Base-by-base conservation (phyloP, 345 rosid species). In the Turnera subulata region DNA sequence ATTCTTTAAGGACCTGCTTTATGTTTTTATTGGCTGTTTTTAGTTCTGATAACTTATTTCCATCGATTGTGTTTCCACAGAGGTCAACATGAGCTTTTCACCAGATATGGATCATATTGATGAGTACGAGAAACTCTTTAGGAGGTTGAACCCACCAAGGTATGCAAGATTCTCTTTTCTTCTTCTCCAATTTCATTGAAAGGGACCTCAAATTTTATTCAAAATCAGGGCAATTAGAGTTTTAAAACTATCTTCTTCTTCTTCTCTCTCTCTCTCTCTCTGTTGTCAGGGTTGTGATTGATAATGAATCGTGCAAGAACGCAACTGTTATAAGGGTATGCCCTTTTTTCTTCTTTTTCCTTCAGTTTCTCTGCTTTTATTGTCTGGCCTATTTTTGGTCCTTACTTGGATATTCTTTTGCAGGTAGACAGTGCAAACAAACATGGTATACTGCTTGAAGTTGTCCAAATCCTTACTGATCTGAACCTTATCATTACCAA, bases 141-240 rank as follows among this genome's bases (percentile, higher is more conserved):
- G 89, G 69, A 88, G 96, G 75, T 80, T 91, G 91, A 91, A 91
- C 68, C 98, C 96, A 24, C 98, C 98, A 42, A 88, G 95, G 96
- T 85, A 66, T 16, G 32, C 32, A 38, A 48, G 20, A 47, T 33
- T 37, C 23, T 4, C 42, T 59, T 25, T 3, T 46, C 25, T 52
- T 50, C 42, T 72, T 55, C 58, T 45, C 64, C 63, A 14, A 32
- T 64, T 44, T 19, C 23, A 58, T 5, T 39, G 37, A 40, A 51
- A 63, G 32, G 15, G 29, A 18, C 25, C 45, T 55, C 22, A 16
- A 53, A 53, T 10, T 42, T 47, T 61, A 25, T 53, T 43, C 11
- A 16, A 20, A 61, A 39, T 46, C 55, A 29, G 8, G 35, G 35
- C 35, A 3, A n/a, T 8, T 29, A 8, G 35, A 50, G 19, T 29